A percentile compares a stretch with the other conserved stretches of the same genome.
Conservation (phyloP, 768 basidiomycete genomes). For the Kwoniella pini region DNA sequence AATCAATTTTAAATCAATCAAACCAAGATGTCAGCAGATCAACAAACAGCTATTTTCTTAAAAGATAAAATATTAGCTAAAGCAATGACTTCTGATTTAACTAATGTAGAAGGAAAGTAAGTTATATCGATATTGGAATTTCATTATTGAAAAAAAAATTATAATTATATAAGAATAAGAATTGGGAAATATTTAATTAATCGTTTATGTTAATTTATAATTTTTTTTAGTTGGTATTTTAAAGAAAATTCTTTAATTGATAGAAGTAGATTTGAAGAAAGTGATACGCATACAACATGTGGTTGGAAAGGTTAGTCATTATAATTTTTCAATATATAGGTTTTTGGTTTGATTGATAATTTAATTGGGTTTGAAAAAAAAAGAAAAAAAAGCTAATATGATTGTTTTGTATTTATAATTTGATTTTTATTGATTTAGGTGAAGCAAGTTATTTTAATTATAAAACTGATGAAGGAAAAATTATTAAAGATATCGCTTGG, state of each 20-base stretch:
- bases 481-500: constrained; percentile 52
- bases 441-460: constrained; percentile 51
- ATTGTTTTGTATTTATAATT: too few species aligned
- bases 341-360: too few species aligned
- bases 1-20: too few species aligned
- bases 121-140: too few species aligned
- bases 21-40: constrained; percentile 33
- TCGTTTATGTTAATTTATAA: too few species aligned
- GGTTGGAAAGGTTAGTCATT: constrained; percentile 48
- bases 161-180: too few species aligned
- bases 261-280: constrained; percentile 34
- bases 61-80: constrained; percentile 42
- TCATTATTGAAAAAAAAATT: too few species aligned
- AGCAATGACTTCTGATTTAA: constrained; percentile 42
- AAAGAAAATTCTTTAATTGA: constrained; percentile 46
- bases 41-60: constrained; percentile 43
- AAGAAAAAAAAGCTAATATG: too few species aligned
- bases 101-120: constrained; percentile 44
- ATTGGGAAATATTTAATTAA: too few species aligned
- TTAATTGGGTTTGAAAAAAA: too few species aligned
- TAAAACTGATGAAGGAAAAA: constrained; percentile 41
- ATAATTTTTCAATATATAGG: background rate
- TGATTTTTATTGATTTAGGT: constrained; percentile 19
- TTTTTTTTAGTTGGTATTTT: constrained; percentile 53
- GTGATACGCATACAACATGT: constrained; percentile 46